Conservation (phyloP, 2,329 filamentous ascomycete species). For the Exophiala sideris region DNA sequence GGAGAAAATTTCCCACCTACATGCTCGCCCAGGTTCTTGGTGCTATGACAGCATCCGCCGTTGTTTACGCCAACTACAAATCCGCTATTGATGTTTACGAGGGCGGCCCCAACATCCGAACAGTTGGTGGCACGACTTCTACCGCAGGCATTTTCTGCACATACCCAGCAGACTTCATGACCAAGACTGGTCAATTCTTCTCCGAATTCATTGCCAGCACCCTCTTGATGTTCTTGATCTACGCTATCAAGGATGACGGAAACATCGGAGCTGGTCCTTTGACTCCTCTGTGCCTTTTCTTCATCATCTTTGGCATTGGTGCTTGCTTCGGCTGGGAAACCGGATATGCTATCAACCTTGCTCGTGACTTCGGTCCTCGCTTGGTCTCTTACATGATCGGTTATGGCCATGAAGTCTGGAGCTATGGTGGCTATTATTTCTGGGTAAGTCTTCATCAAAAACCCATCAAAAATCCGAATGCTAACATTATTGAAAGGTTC, state of each 20-base stretch:
- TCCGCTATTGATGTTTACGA: slow-evolving; percentile 64
- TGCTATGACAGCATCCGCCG: slow-evolving; percentile 59
- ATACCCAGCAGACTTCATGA: slow-evolving; percentile 62
- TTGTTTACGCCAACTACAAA: slow-evolving; percentile 63
- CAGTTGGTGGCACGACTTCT: slow-evolving; percentile 57
- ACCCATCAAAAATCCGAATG: background rate
- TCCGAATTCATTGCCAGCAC: slow-evolving; percentile 67
- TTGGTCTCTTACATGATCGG: slow-evolving; percentile 65
- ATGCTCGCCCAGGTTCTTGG: slow-evolving; percentile 63
- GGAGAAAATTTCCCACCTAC: slow-evolving; percentile 68
- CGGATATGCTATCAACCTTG: slow-evolving; percentile 71
- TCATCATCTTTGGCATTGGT: slow-evolving; percentile 70
- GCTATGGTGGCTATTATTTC: slow-evolving; percentile 67
- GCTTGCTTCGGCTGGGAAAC: slow-evolving; percentile 74
- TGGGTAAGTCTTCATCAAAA: slow-evolving; percentile 50
- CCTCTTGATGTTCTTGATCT: slow-evolving; percentile 69
- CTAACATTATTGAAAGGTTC: slow-evolving; percentile 49
- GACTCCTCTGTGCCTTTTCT: slow-evolving; percentile 63
- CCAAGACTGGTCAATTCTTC: slow-evolving; percentile 65
- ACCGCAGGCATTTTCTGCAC: slow-evolving; percentile 72
- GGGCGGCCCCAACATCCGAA: slow-evolving; percentile 56
- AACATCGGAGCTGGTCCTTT: slow-evolving; percentile 54
- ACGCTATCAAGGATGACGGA: slow-evolving; percentile 56
- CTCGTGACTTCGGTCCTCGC: slow-evolving; percentile 68
- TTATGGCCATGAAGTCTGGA: slow-evolving; percentile 66